phyloP scores from a whole-genome alignment of 2,329 filamentous ascomycete species.

The Drechslerella dactyloides region DNA sequence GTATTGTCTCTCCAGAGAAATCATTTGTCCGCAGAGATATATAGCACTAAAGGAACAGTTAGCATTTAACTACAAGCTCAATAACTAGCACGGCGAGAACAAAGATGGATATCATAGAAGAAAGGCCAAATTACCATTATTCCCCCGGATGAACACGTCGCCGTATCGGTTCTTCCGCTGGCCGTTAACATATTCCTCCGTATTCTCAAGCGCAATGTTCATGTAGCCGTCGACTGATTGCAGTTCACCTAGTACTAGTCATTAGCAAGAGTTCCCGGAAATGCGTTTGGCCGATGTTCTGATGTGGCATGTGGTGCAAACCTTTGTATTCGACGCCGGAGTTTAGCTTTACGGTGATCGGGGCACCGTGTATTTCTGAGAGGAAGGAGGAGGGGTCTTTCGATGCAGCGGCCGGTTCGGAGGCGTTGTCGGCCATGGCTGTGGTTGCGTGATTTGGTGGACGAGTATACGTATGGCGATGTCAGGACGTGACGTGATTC shows the following conservation, averaged over 20 bases:
- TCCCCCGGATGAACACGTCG: constrained; percentile 73
- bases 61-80: not conserved
- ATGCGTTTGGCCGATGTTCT: not conserved
- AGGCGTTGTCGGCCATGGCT: constrained; percentile 35
- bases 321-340: constrained; percentile 99
- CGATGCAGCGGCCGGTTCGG: constrained; percentile 18
- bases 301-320: constrained; percentile 56
- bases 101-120: not conserved
- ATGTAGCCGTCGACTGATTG: constrained; percentile 99
- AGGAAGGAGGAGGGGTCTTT: constrained; percentile 94
- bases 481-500: not conserved
- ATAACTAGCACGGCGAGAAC: not conserved
- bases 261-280: not conserved
- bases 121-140: constrained; percentile 64
- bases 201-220: constrained; percentile 98
- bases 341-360: constrained; percentile 96
- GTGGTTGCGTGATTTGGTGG: not conserved
- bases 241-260: constrained; percentile 73
- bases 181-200: constrained; percentile 81
- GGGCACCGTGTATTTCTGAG: constrained; percentile 89
- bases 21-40: constrained; percentile 50
- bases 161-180: constrained; percentile 68
- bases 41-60: constrained; percentile 25
- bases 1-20: not conserved
- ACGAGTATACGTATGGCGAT: not conserved